phyloP scores from a whole-genome alignment of 228 moss, liverwort and hornwort species.

The Sphagnum magellanicum region DNA sequence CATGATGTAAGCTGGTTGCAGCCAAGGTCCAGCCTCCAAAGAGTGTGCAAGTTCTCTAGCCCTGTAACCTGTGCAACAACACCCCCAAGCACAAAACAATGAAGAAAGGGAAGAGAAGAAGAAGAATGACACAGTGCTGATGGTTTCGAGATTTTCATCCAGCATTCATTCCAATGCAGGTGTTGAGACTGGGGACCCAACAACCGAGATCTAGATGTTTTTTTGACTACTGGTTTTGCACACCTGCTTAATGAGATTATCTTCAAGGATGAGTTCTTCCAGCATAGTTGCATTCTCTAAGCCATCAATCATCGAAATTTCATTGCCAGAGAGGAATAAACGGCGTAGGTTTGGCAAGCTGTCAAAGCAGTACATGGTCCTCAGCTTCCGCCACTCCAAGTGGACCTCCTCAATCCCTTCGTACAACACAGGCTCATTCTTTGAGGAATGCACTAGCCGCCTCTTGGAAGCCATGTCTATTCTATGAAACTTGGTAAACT shows the following conservation, averaged over 20 bases:
- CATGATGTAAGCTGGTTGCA: conserved; percentile 60
- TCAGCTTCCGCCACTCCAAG: conserved; percentile 73
- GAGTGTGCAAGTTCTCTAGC: conserved; percentile 36
- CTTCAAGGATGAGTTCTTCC: conserved; percentile 82
- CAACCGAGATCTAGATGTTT: too few species aligned
- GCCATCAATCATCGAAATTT: conserved; percentile 68
- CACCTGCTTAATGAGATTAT: conserved; percentile 77
- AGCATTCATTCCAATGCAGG: not conserved
- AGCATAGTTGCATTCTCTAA: conserved; percentile 70
- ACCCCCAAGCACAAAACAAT: not conserved
- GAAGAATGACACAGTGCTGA: not conserved
- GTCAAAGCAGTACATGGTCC: conserved; percentile 84
- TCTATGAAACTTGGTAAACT: conserved; percentile 47
- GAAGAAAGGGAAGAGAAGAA: not conserved
- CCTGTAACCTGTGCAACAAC: conserved; percentile 53
- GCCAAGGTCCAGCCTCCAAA: conserved; percentile 94
- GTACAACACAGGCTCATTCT: conserved; percentile 41
- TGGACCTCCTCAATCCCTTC: conserved; percentile 95
- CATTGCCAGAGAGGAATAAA: conserved; percentile 70
- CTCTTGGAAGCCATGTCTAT: conserved; percentile 41
- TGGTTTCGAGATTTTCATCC: too few species aligned
- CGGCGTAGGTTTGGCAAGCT: conserved; percentile 73
- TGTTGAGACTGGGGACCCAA: too few species aligned
- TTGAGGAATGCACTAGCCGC: conserved; percentile 18
- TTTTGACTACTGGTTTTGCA: not conserved